A percentile compares a stretch with the other conserved stretches of the same genome.
These are phyloP conservation scores for Fusarium piperis DNA, from an alignment of 2,329 filamentous ascomycete genomes.

Conservation along the genomic window DNA sequence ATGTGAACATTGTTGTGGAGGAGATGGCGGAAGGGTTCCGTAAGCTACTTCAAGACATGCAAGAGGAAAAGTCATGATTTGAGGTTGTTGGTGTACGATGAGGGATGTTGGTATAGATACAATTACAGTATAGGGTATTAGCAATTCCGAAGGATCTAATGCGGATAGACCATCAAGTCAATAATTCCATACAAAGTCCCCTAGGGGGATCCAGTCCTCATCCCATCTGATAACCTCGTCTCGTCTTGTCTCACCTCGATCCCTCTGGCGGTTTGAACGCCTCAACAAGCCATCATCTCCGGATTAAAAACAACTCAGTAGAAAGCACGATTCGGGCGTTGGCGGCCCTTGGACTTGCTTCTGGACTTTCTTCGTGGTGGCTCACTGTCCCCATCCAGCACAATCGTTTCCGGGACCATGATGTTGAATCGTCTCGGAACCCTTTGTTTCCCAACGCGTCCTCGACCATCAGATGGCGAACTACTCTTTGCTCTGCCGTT, in stretches of 20 bases:
- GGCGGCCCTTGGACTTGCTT: neutral
- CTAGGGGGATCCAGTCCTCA: neutral
- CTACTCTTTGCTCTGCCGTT: neutral
- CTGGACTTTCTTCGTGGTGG: neutral
- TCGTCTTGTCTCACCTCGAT: neutral
- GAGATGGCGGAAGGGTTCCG: slow-evolving; percentile 53
- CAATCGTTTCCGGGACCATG: neutral
- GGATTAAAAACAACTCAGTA: neutral
- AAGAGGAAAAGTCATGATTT: neutral
- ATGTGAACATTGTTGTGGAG: slow-evolving; percentile 54
- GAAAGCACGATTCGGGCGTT: neutral
- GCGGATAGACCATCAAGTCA: neutral
- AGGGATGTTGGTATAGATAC: neutral
- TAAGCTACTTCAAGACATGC: slow-evolving; percentile 42
- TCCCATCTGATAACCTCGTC: neutral
- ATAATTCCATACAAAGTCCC: neutral
- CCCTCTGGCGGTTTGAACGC: neutral
- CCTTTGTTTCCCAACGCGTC: neutral
- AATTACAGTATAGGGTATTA: slow-evolving; percentile 2
- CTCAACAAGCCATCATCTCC: neutral
- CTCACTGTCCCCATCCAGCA: neutral
- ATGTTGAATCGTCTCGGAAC: neutral
- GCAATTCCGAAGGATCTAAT: slow-evolving; percentile 15
- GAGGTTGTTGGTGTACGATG: neutral
- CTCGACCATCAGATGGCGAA: slow-evolving; percentile 1